Percentiles rank a stretch among this genome's conserved stretches.
Evolutionary conservation across 768 basidiomycete species (phyloP).

Genomic region (Hortiboletus campestris): DNA sequence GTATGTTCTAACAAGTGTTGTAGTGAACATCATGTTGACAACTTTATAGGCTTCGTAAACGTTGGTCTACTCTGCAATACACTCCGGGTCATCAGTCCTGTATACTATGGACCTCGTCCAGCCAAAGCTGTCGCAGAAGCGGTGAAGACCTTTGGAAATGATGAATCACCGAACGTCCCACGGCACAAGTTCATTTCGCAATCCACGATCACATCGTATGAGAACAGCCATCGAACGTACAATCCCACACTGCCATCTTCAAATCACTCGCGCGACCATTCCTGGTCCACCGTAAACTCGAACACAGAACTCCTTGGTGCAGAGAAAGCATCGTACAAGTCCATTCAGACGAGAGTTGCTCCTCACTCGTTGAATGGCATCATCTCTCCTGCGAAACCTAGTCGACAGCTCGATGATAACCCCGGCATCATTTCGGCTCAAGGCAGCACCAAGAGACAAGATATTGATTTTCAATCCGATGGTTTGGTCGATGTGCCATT

Average conservation of each 20-base stretch:
- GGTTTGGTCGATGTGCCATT: not conserved
- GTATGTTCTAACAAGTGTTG: conserved; percentile 34
- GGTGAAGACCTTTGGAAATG: conserved; percentile 24
- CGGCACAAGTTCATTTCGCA: not conserved
- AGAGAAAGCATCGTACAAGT: conserved; percentile 9
- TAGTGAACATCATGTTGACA: not conserved
- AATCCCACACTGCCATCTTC: not conserved
- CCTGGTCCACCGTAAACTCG: conserved; percentile 20
- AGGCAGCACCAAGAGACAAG: not conserved
- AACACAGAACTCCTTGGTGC: conserved; percentile 8
- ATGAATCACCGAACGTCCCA: conserved; percentile 19
- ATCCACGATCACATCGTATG: not conserved
- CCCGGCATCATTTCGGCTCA: conserved; percentile 10
- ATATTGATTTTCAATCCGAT: not conserved
- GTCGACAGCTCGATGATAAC: conserved; percentile 10
- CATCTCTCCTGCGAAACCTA: conserved; percentile 6
- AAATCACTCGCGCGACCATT: conserved; percentile 13
- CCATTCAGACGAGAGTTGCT: not conserved
- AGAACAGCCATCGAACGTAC: not conserved
- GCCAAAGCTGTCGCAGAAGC: conserved; percentile 6
- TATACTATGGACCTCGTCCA: conserved; percentile 36
- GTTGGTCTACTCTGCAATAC: conserved; percentile 68
- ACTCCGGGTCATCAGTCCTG: conserved; percentile 57
- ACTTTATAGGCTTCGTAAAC: conserved; percentile 55
- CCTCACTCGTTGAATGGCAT: not conserved